phyloP scores from a whole-genome alignment of 2,329 filamentous ascomycete genomes.

The Diaporthe citriasiana region DNA sequence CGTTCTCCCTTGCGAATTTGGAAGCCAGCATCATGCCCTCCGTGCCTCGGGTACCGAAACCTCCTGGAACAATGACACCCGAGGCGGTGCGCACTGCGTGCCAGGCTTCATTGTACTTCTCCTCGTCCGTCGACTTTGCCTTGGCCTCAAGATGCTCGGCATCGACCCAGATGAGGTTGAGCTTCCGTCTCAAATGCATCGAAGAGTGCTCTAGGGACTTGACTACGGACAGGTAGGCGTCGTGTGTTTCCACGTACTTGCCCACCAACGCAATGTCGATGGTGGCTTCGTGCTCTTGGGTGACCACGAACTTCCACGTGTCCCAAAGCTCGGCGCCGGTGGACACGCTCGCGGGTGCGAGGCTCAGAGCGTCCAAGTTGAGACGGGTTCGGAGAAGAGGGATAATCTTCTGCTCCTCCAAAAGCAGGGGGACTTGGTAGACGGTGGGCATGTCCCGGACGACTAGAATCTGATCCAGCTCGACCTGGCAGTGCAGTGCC shows the following conservation, averaged over 20 bases:
- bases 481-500: slow-evolving; percentile 89
- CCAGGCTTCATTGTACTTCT: slow-evolving; percentile 89
- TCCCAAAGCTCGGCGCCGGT: slow-evolving; percentile 81
- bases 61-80: slow-evolving; percentile 78
- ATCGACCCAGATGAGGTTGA: slow-evolving; percentile 88
- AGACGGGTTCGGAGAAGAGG: slow-evolving; percentile 76
- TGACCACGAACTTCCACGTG: slow-evolving; percentile 80
- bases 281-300: slow-evolving; percentile 76
- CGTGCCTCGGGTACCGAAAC: slow-evolving; percentile 85
- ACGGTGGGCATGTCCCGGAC: slow-evolving; percentile 91
- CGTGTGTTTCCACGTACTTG: slow-evolving; percentile 88
- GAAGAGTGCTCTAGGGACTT: slow-evolving; percentile 93
- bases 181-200: slow-evolving; percentile 85
- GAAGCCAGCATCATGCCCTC: slow-evolving; percentile 92
- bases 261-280: slow-evolving; percentile 91
- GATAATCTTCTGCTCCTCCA: slow-evolving; percentile 84
- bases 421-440: slow-evolving; percentile 95
- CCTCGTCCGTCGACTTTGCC: slow-evolving; percentile 72
- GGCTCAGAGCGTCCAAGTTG: slow-evolving; percentile 70
- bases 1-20: slow-evolving; percentile 88
- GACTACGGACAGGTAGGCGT: slow-evolving; percentile 77
- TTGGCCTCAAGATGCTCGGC: slow-evolving; percentile 84
- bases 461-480: slow-evolving; percentile 86
- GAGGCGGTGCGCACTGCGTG: slow-evolving; percentile 79
- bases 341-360: slow-evolving; percentile 66